phyloP scores from a whole-genome alignment of 345 rosid species.

The Linum tenue region DNA sequence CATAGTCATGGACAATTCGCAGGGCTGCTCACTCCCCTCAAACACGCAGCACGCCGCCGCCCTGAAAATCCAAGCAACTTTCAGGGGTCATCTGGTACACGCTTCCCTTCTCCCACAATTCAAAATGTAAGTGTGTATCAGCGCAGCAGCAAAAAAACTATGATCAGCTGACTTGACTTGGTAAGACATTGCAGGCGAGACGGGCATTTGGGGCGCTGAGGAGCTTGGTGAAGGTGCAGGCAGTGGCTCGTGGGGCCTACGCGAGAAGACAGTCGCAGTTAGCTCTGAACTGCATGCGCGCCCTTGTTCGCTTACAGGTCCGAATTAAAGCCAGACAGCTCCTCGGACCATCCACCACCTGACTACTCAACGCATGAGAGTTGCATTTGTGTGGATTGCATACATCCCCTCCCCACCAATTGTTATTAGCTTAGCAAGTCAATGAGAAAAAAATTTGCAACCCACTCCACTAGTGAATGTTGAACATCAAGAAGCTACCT shows the following conservation, averaged over 20 bases:
- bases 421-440: background rate
- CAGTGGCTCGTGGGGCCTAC: constrained; percentile 54
- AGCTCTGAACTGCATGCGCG: constrained; percentile 70
- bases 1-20: background rate
- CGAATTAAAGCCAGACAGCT: constrained; percentile 65
- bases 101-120: background rate
- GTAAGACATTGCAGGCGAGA: constrained; percentile 38
- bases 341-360: constrained; percentile 19
- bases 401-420: background rate
- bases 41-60: constrained; percentile 42
- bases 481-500: background rate
- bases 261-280: constrained; percentile 55
- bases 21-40: constrained; percentile 1
- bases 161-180: background rate
- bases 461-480: background rate
- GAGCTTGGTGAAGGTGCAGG: constrained; percentile 82
- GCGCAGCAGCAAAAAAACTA: background rate
- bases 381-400: too few relatives aligned
- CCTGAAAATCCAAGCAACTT: constrained; percentile 58
- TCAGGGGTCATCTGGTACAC: constrained; percentile 85
- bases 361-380: background rate
- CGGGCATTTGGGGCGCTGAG: constrained; percentile 63
- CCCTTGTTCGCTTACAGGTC: constrained; percentile 71
- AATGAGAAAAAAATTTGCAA: too few relatives aligned
- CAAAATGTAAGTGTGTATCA: background rate